Evolutionary conservation across 805 yeast species (phyloP).

Genomic region (Metschnikowia orientalis): DNA sequence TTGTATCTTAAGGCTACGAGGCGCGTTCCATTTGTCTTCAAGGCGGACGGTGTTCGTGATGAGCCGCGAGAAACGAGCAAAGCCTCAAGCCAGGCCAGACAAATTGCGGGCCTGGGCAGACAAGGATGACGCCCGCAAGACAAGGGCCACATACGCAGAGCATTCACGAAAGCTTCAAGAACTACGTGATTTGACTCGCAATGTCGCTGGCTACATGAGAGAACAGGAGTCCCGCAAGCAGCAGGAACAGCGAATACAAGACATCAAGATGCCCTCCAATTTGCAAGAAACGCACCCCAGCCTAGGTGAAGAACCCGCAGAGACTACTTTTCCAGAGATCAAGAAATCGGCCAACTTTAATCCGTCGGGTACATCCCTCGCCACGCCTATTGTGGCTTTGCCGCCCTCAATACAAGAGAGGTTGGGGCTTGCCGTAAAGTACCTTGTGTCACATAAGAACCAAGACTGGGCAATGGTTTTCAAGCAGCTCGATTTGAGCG

Average conservation of each 20-base stretch:
- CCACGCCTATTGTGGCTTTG: slow-evolving; percentile 22
- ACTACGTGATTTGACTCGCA: slow-evolving; percentile 26
- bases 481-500: slow-evolving; percentile 29
- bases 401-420: slow-evolving; percentile 35
- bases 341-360: slow-evolving; percentile 6
- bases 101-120: slow-evolving; percentile 19
- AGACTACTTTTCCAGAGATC: slow-evolving; percentile 2
- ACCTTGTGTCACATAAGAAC: slow-evolving; percentile 33
- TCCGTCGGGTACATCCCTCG: slow-evolving; percentile 13
- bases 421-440: slow-evolving; percentile 38
- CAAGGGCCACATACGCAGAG: slow-evolving; percentile 20
- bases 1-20: too few species aligned
- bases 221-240: slow-evolving; percentile 10
- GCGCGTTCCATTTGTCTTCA: too few species aligned
- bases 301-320: slow-evolving; percentile 3
- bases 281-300: slow-evolving; percentile 2
- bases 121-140: slow-evolving; percentile 20
- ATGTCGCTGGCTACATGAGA: slow-evolving; percentile 20
- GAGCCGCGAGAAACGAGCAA: slow-evolving; percentile 13
- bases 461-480: slow-evolving; percentile 49
- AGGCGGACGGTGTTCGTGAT: slow-evolving; percentile 13
- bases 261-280: slow-evolving; percentile 20
- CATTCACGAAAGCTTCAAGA: slow-evolving; percentile 24
- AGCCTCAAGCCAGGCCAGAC: slow-evolving; percentile 6
- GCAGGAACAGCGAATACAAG: slow-evolving; percentile 14